These are phyloP conservation scores for Arachnopeziza araneosa DNA, from an alignment of 2,329 filamentous ascomycete genomes.

Conservation along the genomic window DNA sequence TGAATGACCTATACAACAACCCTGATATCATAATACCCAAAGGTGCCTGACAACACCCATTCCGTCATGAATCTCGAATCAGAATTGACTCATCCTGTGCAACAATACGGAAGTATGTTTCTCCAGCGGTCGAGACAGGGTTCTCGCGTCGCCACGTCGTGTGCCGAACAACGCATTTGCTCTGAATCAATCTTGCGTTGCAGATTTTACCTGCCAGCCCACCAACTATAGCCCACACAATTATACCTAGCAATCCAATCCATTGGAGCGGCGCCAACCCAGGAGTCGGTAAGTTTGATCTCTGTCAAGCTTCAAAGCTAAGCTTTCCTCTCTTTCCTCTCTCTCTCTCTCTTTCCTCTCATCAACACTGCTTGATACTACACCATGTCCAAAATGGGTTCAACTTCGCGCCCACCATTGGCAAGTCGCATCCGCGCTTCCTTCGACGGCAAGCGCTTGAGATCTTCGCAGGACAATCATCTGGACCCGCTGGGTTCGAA, in stretches of 20 bases:
- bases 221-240: not conserved
- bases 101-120: not conserved
- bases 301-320: not conserved
- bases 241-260: not conserved
- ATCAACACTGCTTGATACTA: not conserved
- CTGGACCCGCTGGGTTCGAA: not conserved
- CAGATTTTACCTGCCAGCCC: not conserved
- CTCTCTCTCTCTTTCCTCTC: not conserved
- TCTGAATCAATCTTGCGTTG: not conserved
- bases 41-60: not conserved
- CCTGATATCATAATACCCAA: not conserved
- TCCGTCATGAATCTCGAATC: not conserved
- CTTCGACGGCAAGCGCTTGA: slow-evolving; percentile 24
- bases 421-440: slow-evolving; percentile 26
- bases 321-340: not conserved
- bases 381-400: slow-evolving; percentile 11
- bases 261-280: too few relatives aligned
- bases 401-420: slow-evolving; percentile 28
- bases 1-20: not conserved
- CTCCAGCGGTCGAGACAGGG: not conserved
- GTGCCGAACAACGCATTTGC: not conserved
- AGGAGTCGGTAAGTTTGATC: not conserved
- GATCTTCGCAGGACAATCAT: slow-evolving; percentile 11
- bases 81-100: not conserved
- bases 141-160: not conserved